Base-by-base conservation (phyloP, 805 yeast genomes). In the Starmera caribaea region DNA sequence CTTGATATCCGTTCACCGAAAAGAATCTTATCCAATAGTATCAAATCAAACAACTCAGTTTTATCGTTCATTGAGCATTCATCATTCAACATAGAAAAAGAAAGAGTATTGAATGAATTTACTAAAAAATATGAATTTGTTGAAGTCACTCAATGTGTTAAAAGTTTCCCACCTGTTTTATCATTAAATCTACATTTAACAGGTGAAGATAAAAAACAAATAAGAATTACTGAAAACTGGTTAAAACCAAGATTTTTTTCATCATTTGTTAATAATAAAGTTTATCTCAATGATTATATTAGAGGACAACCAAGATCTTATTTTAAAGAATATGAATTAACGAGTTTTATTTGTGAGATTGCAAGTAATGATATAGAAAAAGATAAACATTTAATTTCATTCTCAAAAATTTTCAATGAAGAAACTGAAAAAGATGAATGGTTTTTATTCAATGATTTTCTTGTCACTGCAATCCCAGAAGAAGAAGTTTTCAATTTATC, bases 381-480 rank as follows among this genome's bases (percentile, higher is more conserved):
- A 34, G 73, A 73, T 39, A 72, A 72, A 33, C 80, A 78, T 48
- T 56, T 81, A 38, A 81, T 84, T 0, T 71, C 88, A 0, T 73
- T 72, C 47, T 68, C 73, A 2, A 69, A 70, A 44, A 61, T 76
- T 4, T 63, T 59, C 13, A 69, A 69, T 36, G 45, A 48, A 5
- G 30, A 47, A 9, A 45, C 51, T 9, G 52, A 54, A 3, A 41
- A 36, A 4, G 61, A 58, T 38, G 57, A 57, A 27, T 92, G 98
- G 98, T 76, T 71, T 52, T 58, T 92, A 54, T 87, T 92, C 58
- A 92, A 92, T 55, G 97, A 92, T 58, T 92, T 90, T 59, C 63
- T 92, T 46, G 97, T 89, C 13, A 73, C 76, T 49, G 79, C 77
- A 17, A 69, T 92, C 1, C 69, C 80, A 1, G 85, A 81, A 48